phyloP scores from a whole-genome alignment of 306 rosid species.

The Prunus mira region DNA sequence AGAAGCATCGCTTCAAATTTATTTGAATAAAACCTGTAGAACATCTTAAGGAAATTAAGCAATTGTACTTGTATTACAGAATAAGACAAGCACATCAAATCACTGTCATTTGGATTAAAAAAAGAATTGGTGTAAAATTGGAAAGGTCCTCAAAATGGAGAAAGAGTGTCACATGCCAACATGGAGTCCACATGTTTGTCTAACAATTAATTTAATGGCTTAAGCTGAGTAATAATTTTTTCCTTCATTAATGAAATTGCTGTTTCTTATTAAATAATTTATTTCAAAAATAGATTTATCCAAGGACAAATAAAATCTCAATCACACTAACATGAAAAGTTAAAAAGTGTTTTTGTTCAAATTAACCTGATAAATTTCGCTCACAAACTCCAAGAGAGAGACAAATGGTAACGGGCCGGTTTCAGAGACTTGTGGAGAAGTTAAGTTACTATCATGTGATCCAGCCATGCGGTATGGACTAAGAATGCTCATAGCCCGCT shows the following conservation, averaged over 20 bases:
- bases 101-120: background rate
- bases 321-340: background rate
- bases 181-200: background rate
- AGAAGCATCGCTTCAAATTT: background rate
- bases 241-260: background rate
- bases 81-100: conserved; percentile 6
- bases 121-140: background rate
- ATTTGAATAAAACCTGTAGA: background rate
- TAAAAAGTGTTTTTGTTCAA: conserved; percentile 14
- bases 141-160: background rate
- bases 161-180: background rate
- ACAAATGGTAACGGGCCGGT: conserved; percentile 52
- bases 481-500: conserved; percentile 72
- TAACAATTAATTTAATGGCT: background rate
- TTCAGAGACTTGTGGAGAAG: conserved; percentile 52
- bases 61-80: background rate
- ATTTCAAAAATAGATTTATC: background rate
- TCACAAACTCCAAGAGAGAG: conserved; percentile 90
- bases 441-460: conserved; percentile 55
- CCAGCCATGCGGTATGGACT: conserved; percentile 68
- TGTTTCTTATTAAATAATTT: background rate
- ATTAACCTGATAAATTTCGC: conserved; percentile 85
- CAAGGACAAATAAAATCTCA: background rate
- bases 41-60: background rate
- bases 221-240: background rate